Conservation (phyloP, 163 green algal genomes). For the Chlamydomonas reinhardtii region DNA sequence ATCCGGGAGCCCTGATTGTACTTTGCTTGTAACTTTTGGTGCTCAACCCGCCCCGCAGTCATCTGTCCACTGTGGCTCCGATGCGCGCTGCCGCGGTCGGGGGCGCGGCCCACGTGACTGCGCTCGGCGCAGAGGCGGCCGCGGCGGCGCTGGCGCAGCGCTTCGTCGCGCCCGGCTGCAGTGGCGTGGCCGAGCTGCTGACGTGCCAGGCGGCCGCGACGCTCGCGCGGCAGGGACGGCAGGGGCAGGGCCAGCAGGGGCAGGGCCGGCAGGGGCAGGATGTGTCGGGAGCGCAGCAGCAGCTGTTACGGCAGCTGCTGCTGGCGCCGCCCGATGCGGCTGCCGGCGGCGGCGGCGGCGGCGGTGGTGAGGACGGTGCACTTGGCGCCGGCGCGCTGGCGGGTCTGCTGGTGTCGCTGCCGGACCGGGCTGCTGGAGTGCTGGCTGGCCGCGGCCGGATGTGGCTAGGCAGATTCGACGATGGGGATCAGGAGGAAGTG, state of each 20-base stretch:
- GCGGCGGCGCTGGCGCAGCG: slow-evolving; percentile 59
- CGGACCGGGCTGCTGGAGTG: slow-evolving; percentile 29
- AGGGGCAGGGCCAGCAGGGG: too few species aligned
- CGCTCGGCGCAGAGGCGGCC: slow-evolving; percentile 59
- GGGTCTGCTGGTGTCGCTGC: slow-evolving; percentile 18
- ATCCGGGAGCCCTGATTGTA: too few species aligned
- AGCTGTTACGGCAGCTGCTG: slow-evolving; percentile 11
- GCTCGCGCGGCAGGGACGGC: too few species aligned
- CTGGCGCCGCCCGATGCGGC: background rate
- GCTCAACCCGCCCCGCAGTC: background rate
- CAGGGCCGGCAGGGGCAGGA: too few species aligned
- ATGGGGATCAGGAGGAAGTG: background rate
- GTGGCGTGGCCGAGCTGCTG: slow-evolving; percentile 61
- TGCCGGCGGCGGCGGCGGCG: background rate
- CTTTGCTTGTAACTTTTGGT: too few species aligned
- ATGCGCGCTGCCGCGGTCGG: background rate
- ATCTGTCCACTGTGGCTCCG: slow-evolving; percentile 24
- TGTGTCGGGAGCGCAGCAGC: background rate
- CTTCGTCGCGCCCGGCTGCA: slow-evolving; percentile 55
- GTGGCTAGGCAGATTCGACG: background rate
- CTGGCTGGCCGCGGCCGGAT: background rate
- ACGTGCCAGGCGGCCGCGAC: slow-evolving; percentile 11
- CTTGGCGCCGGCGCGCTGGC: background rate
- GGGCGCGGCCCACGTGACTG: slow-evolving; percentile 22
- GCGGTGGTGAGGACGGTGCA: too few species aligned